These are phyloP conservation scores for Posidonia australis DNA, from an alignment of 106 monocot genomes.

Conservation along the genomic window DNA sequence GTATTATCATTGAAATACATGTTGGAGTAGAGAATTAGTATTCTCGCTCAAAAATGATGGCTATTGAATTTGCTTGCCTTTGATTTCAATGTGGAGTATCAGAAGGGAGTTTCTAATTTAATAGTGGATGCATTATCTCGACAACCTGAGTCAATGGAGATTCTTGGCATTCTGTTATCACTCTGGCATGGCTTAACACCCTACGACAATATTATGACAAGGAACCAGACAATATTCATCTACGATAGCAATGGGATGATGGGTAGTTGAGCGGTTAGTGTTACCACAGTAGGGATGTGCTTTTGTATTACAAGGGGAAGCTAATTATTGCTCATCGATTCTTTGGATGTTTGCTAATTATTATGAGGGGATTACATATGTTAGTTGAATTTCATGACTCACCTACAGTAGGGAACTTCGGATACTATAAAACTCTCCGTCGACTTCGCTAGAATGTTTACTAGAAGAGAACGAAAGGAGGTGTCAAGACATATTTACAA, in stretches of 20 bases:
- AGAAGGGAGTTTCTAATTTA: neutral
- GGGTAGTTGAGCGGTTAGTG: neutral
- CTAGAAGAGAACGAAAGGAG: neutral
- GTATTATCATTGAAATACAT: too few relatives aligned
- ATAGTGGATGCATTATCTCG: neutral
- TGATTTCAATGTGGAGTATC: neutral
- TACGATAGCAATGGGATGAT: accelerated
- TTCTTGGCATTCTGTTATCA: neutral
- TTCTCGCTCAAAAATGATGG: too few relatives aligned
- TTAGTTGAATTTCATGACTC: neutral
- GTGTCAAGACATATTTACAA: neutral
- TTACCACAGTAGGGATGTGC: neutral
- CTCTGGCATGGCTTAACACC: neutral
- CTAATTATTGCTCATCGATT: neutral
- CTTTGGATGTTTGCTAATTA: neutral
- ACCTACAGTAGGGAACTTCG: neutral
- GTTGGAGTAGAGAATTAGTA: too few relatives aligned
- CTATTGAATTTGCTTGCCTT: neutral
- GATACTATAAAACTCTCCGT: neutral
- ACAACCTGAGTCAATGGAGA: neutral
- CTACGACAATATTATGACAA: neutral
- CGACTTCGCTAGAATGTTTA: neutral
- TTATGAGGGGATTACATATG: too few relatives aligned
- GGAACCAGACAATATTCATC: neutral
- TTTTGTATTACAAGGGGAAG: neutral